Evolutionary conservation across 2,329 filamentous ascomycete genomes (phyloP).

Genomic region (Fusarium camptoceras): DNA sequence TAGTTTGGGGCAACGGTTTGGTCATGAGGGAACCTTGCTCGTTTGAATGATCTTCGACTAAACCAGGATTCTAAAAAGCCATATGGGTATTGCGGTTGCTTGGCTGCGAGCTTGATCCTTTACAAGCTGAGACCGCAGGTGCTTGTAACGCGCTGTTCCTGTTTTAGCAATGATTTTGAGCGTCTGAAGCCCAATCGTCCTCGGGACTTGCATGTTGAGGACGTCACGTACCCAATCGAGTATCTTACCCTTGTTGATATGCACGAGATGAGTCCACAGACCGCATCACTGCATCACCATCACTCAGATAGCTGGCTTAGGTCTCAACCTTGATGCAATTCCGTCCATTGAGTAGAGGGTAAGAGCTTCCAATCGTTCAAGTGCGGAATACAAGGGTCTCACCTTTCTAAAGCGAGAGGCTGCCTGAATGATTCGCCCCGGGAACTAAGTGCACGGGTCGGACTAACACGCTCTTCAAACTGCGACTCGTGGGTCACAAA

Average conservation of each 20-base stretch:
- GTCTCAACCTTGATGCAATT: not conserved
- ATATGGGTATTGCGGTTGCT: not conserved
- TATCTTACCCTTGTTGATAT: slow-evolving; percentile 17
- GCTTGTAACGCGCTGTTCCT: slow-evolving; percentile 27
- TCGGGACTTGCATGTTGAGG: slow-evolving; percentile 30
- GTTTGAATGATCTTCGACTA: slow-evolving; percentile 1
- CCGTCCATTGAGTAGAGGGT: not conserved
- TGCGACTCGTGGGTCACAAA: slow-evolving; percentile 11
- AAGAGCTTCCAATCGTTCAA: not conserved
- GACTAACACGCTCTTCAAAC: slow-evolving; percentile 4
- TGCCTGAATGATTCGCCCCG: not conserved
- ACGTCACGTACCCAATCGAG: slow-evolving; percentile 28
- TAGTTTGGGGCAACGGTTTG: not conserved
- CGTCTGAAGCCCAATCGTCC: slow-evolving; percentile 12
- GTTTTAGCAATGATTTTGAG: slow-evolving; percentile 32
- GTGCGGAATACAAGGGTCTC: not conserved
- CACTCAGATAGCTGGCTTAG: not conserved
- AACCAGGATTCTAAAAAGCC: slow-evolving; percentile 21
- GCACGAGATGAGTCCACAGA: slow-evolving; percentile 2
- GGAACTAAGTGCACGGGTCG: slow-evolving; percentile 25
- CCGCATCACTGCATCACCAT: not conserved
- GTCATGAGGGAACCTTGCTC: slow-evolving; percentile 16
- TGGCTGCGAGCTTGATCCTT: slow-evolving; percentile 8
- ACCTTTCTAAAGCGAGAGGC: not conserved
- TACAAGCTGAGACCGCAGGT: slow-evolving; percentile 29